Percentiles rank a stretch among this genome's conserved stretches.
phyloP scores from a whole-genome alignment of 148 eudicot species.

The Fagopyrum esculentum region DNA sequence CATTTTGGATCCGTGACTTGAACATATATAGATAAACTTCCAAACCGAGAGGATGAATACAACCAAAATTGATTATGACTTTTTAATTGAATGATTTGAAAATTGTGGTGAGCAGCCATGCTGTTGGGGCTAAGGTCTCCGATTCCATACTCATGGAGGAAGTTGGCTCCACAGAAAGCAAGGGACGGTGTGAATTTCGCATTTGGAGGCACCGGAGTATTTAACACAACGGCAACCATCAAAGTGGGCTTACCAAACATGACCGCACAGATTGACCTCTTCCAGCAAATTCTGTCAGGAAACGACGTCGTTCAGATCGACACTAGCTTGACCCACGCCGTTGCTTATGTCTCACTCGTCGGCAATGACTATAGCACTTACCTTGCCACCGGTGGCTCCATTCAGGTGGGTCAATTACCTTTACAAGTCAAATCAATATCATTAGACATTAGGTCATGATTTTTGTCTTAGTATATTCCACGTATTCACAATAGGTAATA shows the following conservation, averaged over 20 bases:
- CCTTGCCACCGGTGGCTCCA: conserved; percentile 36
- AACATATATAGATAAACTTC: neutral
- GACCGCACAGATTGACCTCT: conserved; percentile 69
- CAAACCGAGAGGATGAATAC: too few relatives aligned
- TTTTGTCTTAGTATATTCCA: neutral
- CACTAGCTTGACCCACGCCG: conserved; percentile 36
- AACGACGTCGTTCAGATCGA: conserved; percentile 24
- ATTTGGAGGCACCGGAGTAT: conserved; percentile 76
- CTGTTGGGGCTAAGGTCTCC: conserved; percentile 52
- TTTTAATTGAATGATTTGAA: neutral
- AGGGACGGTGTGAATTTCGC: conserved; percentile 68
- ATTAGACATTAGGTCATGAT: neutral
- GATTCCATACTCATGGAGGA: conserved; percentile 34
- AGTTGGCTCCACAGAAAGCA: conserved; percentile 13
- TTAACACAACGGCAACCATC: conserved; percentile 27
- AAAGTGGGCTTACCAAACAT: conserved; percentile 55
- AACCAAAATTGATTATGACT: too few relatives aligned
- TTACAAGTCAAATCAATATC: neutral
- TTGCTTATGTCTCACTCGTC: conserved; percentile 48
- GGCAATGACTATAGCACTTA: conserved; percentile 70
- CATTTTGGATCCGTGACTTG: neutral
- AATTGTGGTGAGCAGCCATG: conserved; percentile 33
- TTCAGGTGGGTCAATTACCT: conserved; percentile 28
- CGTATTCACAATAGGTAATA: neutral
- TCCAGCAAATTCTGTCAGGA: conserved; percentile 32